A percentile compares a stretch with the other conserved stretches of the same genome.
phyloP scores from a whole-genome alignment of 2,329 filamentous ascomycete species.

The Fusarium solani-melongenae region DNA sequence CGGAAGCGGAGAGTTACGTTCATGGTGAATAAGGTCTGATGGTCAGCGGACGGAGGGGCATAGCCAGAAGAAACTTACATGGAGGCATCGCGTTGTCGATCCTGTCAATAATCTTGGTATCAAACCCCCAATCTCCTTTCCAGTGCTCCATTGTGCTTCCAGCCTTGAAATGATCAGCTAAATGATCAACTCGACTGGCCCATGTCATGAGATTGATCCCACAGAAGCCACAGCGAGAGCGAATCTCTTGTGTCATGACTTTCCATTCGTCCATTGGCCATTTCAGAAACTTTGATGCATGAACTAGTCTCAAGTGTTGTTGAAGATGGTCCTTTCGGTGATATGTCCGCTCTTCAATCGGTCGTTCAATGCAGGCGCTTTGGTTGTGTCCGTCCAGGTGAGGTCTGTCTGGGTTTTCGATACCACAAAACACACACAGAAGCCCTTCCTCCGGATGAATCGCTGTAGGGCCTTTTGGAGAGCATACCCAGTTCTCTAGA shows the following conservation, averaged over 20 bases:
- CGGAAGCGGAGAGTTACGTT: constrained; percentile 31
- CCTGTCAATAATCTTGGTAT: constrained; percentile 49
- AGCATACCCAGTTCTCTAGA: constrained; percentile 59
- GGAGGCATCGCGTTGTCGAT: constrained; percentile 57
- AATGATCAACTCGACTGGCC: constrained; percentile 50
- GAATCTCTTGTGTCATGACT: constrained; percentile 48
- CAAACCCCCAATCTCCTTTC: constrained; percentile 58
- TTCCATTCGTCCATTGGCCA: constrained; percentile 50
- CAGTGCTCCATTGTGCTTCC: constrained; percentile 55
- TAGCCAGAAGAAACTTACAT: constrained; percentile 41
- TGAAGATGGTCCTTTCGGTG: constrained; percentile 57
- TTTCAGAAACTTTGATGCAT: constrained; percentile 52
- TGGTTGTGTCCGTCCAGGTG: constrained; percentile 53
- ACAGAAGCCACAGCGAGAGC: constrained; percentile 57
- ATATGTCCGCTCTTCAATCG: constrained; percentile 55
- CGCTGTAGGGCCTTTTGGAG: constrained; percentile 47
- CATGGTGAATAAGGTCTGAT: constrained; percentile 37
- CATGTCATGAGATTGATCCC: constrained; percentile 50
- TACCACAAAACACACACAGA: constrained; percentile 51
- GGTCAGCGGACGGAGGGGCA: neutral
- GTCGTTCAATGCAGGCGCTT: constrained; percentile 53
- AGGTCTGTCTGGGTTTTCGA: constrained; percentile 45
- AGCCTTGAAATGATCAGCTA: constrained; percentile 55
- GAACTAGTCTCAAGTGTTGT: constrained; percentile 54
- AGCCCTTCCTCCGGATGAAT: constrained; percentile 49